Conservation (phyloP, 805 yeast species). For the Metschnikowia proteae region DNA sequence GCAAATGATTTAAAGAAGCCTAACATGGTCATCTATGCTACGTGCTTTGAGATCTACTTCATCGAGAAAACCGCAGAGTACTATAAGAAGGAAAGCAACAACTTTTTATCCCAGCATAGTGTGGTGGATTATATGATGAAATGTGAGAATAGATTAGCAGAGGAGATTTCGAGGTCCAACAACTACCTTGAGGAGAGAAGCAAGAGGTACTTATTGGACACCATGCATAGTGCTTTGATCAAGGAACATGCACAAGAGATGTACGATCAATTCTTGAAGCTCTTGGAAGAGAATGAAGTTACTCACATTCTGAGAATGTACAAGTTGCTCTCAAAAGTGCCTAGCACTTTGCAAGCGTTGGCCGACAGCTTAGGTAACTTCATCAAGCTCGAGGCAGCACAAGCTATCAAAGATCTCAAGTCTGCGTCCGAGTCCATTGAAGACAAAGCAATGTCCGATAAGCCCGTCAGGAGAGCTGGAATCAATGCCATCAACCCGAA, state of each 20-base stretch:
- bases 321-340: conserved; percentile 70
- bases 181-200: conserved; percentile 84
- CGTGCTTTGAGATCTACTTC: conserved; percentile 73
- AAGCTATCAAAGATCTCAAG: conserved; percentile 53
- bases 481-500: conserved; percentile 60
- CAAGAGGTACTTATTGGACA: conserved; percentile 68
- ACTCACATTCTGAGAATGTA: conserved; percentile 79
- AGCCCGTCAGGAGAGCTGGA: conserved; percentile 17
- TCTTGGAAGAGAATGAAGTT: conserved; percentile 68
- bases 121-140: conserved; percentile 88
- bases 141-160: conserved; percentile 77
- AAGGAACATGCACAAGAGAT: conserved; percentile 71
- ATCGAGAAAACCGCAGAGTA: conserved; percentile 65
- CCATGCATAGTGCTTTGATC: conserved; percentile 73
- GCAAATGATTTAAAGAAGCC: conserved; percentile 83
- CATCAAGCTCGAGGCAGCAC: conserved; percentile 49
- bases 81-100: conserved; percentile 63
- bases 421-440: conserved; percentile 29
- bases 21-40: conserved; percentile 75
- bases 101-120: conserved; percentile 65
- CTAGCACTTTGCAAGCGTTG: conserved; percentile 72
- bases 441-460: conserved; percentile 16
- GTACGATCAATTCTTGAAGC: conserved; percentile 70
- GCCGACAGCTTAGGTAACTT: conserved; percentile 69
- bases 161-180: conserved; percentile 76